A percentile compares a stretch with the other conserved stretches of the same genome.
Evolutionary conservation across 2,329 filamentous ascomycete species (phyloP).

Genomic region (Fusarium setosum): DNA sequence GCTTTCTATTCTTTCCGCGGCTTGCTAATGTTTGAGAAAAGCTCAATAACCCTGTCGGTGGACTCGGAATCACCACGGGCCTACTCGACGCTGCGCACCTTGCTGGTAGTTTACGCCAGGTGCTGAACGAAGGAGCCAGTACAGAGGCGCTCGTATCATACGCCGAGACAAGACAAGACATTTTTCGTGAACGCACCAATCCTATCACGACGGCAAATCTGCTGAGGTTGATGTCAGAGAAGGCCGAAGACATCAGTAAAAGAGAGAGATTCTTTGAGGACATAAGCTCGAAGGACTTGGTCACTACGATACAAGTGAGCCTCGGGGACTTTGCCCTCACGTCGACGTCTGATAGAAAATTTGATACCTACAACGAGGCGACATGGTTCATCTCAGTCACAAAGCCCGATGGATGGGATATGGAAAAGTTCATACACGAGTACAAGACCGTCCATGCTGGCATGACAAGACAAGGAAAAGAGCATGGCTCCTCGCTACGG

Average conservation of each 20-base stretch:
- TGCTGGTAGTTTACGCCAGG: background rate
- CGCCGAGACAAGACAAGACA: background rate
- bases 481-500: background rate
- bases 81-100: background rate
- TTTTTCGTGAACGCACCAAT: background rate
- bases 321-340: constrained; percentile 1
- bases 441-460: constrained; percentile 4
- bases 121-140: background rate
- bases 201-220: background rate
- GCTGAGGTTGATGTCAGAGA: background rate
- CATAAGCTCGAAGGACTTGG: background rate
- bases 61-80: background rate
- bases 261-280: background rate
- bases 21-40: background rate
- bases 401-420: background rate
- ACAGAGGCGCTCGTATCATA: background rate
- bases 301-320: background rate
- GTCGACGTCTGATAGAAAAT: background rate
- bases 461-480: background rate
- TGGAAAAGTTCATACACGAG: background rate
- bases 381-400: constrained; percentile 1
- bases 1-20: too few species aligned
- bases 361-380: background rate
- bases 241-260: background rate
- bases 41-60: background rate